Base-by-base conservation (phyloP, 345 rosid species). In the Euphorbia pulcherrima region DNA sequence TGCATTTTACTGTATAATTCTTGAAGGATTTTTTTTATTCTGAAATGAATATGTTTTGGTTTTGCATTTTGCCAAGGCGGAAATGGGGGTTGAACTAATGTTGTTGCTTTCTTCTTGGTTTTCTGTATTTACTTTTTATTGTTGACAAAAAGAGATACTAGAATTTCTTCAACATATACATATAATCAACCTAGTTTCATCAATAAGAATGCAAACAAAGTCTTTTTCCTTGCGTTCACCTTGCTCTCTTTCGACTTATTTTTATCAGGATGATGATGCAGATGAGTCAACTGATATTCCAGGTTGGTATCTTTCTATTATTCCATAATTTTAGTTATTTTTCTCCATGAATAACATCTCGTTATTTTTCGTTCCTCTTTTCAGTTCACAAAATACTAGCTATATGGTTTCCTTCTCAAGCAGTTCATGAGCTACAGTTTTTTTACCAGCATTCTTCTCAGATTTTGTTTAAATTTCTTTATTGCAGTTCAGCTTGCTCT, bases 401-500 rank as follows among this genome's bases (percentile, higher is more conserved):
- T 64, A 14, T 35, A 47, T 12, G 69, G 29, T 39, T 37, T 13
- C 14, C 23, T 54, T 56, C 33, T 46, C 18, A 35, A 17, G 48
- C 8, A 60, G 4, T 44, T 26, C 26, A 35, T 69, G 26, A 61
- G 27, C 76, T 17, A 37, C 71, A 26, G 39, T 14, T 7, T 44
- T 44, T 44, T 44, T 44, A 62, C 44, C 62, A 56, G 6, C 64
- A 53, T 68, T 53, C 57, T 82, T 65, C 72, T 52, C 29, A 39
- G 70, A 66, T 52, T 69, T 61, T 68, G 39, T 61, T 69, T 51
- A 12, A 12, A 44, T 12, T 44, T 44, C 16, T 6, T 18, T 44
- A 14, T 75, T 91, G 82, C 97, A 94, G 99, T 86, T 84, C 78
- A 81, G 84, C 82, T 94, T 54, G 99, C 82, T 77, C 83, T 94